These are phyloP conservation scores for Mycosphaerella sp. DNA, from an alignment of 2,329 filamentous ascomycete genomes.

Conservation along the genomic window DNA sequence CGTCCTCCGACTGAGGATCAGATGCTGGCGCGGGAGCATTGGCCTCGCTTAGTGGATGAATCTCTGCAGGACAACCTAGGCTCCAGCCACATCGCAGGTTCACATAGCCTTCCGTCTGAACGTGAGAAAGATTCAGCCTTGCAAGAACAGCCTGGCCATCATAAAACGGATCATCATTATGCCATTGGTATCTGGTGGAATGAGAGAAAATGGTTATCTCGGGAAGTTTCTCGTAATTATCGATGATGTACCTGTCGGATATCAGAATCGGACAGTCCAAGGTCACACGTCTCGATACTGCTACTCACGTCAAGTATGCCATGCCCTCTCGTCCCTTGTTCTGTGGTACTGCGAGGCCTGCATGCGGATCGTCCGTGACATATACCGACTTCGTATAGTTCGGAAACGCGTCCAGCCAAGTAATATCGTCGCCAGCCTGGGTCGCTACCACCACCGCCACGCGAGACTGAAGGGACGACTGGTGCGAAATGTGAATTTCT, in stretches of 20 bases:
- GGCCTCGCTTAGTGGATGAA: slow-evolving; percentile 41
- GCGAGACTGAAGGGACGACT: background rate
- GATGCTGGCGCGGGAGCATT: slow-evolving; percentile 25
- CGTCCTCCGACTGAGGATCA: slow-evolving; percentile 32
- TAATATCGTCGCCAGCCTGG: slow-evolving; percentile 25
- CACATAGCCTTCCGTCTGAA: slow-evolving; percentile 48
- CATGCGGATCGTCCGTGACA: slow-evolving; percentile 37
- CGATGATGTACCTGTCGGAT: slow-evolving; percentile 41
- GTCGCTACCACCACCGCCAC: slow-evolving; percentile 4
- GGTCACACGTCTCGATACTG: too few relatives aligned
- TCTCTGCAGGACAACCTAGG: slow-evolving; percentile 48
- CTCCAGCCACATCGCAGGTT: slow-evolving; percentile 51
- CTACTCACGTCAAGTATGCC: slow-evolving; percentile 45
- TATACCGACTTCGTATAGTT: slow-evolving; percentile 40
- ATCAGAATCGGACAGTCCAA: too few relatives aligned
- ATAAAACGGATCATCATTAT: slow-evolving; percentile 49
- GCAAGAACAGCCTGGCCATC: slow-evolving; percentile 46
- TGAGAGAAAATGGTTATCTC: slow-evolving; percentile 54
- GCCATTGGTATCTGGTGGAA: slow-evolving; percentile 51
- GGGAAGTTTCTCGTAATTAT: slow-evolving; percentile 53
- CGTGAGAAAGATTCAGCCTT: slow-evolving; percentile 45
- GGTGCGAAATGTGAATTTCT: too few relatives aligned
- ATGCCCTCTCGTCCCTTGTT: slow-evolving; percentile 48
- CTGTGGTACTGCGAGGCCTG: slow-evolving; percentile 38
- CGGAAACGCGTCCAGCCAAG: slow-evolving; percentile 39